Evolutionary conservation across 2,329 filamentous ascomycete genomes (phyloP), one percentile per base, ranked within the genome.

Genomic region (Ophiostoma novo-ulmi): DNA sequence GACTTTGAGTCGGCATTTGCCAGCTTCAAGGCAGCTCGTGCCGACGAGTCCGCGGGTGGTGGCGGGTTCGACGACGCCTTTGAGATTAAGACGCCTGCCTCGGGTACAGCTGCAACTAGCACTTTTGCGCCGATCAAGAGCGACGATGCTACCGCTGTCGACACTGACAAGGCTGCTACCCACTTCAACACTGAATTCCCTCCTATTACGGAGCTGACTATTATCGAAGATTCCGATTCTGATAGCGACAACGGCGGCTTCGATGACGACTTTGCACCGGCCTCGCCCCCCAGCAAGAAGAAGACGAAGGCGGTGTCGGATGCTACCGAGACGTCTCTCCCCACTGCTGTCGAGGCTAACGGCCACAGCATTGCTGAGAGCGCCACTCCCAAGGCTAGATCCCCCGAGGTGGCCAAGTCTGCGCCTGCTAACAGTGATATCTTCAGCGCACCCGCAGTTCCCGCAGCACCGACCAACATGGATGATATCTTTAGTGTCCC

Each of bases 261-360:
- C 0, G 98, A 98, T 77, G 94, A 96, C 68, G 95, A 99, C 77
- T 90, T 97, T 79, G 98, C 98, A 78, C 89, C 91, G 17, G 85
- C 87, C 1, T 85, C 85, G 5, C 75, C 78, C 22, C 39, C 65
- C 7, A 41, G 64, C 64, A 44, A n/a, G 39, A 83, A 82, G 74
- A 39, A 71, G 5, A 76, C 76, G 69, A 75, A 76, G 61, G 70
- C 72, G 3, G 77, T 10, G 35, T 17, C 77, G 66, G 70, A 75
- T 38, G 76, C 76, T 11, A 67, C 75, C 36, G 52, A 58, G 14
- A 17, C 52, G 26, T 31, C n/a, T 26, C 52, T 58, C n/a, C 52
- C 31, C 31, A 31, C 26, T 10, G 36, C 70, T 1, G 26, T 39
- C n/a, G 69, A 63, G 31, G n/a, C 61, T 22, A 44, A 61, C 11